Percentiles rank a stretch among this genome's conserved stretches.
Evolutionary conservation across 1,139 yeast genomes (phyloP).

Genomic region (Protomyces lactucae-debilis): DNA sequence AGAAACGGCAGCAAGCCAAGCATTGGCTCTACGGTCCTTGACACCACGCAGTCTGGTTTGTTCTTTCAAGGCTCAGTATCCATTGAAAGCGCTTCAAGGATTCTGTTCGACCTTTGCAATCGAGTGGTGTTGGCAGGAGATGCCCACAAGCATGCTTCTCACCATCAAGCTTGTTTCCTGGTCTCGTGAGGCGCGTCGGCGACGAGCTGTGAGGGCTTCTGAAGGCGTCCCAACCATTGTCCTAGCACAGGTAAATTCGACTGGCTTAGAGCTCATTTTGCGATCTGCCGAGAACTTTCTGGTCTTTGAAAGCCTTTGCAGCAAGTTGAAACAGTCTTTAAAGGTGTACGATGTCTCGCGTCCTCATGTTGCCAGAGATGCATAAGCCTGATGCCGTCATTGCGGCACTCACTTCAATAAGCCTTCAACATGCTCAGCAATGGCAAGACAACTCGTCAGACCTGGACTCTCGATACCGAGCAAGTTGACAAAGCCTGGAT

Average conservation of each 20-base stretch:
- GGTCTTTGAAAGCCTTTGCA: slow-evolving; percentile 33
- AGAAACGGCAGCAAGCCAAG: slow-evolving; percentile 5
- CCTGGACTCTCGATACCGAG: slow-evolving; percentile 91
- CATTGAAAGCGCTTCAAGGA: background rate
- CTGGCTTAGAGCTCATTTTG: slow-evolving; percentile 29
- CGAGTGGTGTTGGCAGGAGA: background rate
- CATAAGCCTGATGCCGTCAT: no score
- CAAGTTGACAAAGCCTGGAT: slow-evolving; percentile 73
- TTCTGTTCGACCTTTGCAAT: slow-evolving; percentile 2
- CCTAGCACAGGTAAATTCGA: background rate
- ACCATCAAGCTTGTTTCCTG: background rate
- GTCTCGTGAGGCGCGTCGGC: background rate
- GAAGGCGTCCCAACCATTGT: no score
- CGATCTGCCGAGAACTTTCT: slow-evolving; percentile 27
- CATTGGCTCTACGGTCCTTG: background rate
- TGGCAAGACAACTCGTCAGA: slow-evolving; percentile 72
- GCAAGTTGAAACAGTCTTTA: slow-evolving; percentile 28
- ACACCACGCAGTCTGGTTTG: background rate
- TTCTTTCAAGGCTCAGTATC: background rate
- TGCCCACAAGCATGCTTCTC: background rate
- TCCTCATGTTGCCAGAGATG: background rate
- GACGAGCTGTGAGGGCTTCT: no score
- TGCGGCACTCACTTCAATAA: slow-evolving; percentile 37
- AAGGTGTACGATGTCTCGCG: background rate
- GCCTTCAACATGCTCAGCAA: slow-evolving; percentile 62